Evolutionary conservation across 2,329 filamentous ascomycete genomes (phyloP).

Genomic region (Davidsoniella virescens): DNA sequence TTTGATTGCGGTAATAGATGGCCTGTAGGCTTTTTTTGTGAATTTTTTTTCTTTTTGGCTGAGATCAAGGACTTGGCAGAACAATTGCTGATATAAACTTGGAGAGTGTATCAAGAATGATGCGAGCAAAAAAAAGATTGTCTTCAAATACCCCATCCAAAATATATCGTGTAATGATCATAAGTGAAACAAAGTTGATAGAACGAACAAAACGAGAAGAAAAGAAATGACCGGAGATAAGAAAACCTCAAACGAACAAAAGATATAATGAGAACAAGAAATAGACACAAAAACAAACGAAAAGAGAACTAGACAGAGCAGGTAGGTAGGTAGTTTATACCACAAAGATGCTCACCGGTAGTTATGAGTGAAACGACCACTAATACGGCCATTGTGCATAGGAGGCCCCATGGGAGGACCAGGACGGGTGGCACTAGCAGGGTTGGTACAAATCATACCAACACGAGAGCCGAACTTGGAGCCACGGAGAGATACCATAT

Average conservation of each 20-base stretch:
- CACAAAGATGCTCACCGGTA: slow-evolving; percentile 33
- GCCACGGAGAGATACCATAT: slow-evolving; percentile 96
- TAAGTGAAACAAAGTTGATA: not conserved
- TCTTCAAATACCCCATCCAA: too few relatives aligned
- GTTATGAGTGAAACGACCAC: slow-evolving; percentile 20
- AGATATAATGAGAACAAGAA: not conserved
- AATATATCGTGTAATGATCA: too few relatives aligned
- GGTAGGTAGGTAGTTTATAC: not conserved
- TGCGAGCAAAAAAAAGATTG: not conserved
- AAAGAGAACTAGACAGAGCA: not conserved
- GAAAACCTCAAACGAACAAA: not conserved
- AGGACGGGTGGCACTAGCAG: slow-evolving; percentile 72
- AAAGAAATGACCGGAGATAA: not conserved
- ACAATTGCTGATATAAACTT: too few relatives aligned
- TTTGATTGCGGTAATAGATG: too few relatives aligned
- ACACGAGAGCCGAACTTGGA: slow-evolving; percentile 98
- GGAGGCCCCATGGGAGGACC: slow-evolving; percentile 63
- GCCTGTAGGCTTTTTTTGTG: too few relatives aligned
- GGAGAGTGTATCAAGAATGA: not conserved
- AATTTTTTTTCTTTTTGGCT: too few relatives aligned
- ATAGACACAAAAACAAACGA: not conserved
- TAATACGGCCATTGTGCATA: slow-evolving; percentile 33
- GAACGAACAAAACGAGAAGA: not conserved
- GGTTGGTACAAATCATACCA: slow-evolving; percentile 97
- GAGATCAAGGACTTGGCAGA: too few relatives aligned